phyloP scores from a whole-genome alignment of 2,329 filamentous ascomycete species.

The Scedosporium boydii region DNA sequence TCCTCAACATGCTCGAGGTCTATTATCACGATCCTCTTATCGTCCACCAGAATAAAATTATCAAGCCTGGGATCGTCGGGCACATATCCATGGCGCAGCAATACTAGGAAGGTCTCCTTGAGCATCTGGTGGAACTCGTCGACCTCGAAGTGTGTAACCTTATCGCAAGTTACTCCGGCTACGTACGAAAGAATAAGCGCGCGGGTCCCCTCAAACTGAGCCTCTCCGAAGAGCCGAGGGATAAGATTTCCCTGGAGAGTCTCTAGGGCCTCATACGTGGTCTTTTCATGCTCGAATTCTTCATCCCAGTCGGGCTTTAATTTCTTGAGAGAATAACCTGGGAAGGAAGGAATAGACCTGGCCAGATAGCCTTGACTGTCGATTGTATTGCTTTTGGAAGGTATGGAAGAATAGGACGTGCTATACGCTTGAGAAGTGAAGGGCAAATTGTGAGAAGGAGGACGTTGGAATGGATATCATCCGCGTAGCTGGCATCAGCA shows the following conservation, averaged over 20 bases:
- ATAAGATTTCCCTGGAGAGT: not conserved
- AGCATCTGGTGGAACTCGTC: not conserved
- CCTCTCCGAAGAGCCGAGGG: not conserved
- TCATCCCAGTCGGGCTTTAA: not conserved
- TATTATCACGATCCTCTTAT: not conserved
- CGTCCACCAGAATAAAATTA: not conserved
- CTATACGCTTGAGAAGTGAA: not conserved
- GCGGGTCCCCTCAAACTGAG: not conserved
- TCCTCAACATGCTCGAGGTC: not conserved
- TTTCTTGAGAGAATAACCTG: not conserved
- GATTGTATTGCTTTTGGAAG: not conserved
- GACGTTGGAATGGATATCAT: not conserved
- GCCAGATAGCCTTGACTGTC: not conserved
- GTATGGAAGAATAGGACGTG: not conserved
- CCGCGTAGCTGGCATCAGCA: not conserved
- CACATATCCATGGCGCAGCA: not conserved
- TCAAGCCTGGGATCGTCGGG: not conserved
- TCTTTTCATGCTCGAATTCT: constrained; percentile 2
- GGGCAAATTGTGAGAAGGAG: not conserved
- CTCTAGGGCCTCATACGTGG: not conserved
- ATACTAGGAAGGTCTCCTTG: not conserved
- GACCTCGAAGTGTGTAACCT: not conserved
- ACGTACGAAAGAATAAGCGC: not conserved
- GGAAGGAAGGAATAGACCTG: not conserved
- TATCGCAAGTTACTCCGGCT: not conserved